Base-by-base conservation (phyloP, 768 basidiomycete genomes). In the Dacryopinax spathularia region DNA sequence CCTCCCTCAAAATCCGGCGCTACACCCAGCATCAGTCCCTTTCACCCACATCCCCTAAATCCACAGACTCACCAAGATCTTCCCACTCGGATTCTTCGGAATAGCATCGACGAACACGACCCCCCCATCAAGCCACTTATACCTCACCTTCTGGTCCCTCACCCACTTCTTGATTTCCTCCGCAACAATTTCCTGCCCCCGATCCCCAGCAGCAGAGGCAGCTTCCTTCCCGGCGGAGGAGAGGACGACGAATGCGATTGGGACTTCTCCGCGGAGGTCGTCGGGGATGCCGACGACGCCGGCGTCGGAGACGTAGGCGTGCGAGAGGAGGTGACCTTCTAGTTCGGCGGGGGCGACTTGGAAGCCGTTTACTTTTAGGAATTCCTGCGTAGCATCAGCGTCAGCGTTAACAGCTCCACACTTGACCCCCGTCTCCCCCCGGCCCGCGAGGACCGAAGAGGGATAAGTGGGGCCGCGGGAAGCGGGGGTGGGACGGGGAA, bases 251-350 rank as follows among this genome's bases (percentile, higher is more conserved):
- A 82, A 88, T 2, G 87, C 88, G 68, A 87, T 69, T 0, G 87
- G 87, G 5, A 86, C 73, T 69, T 89, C 87, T 13, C 87, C 87
- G 65, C 48, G 61, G 64, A 81, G 87, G 6, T 87, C 86, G 68
- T 89, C 83, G 9, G 81, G 82, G 34, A 85, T 69, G 0, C 84
- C 81, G 18, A 88, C 81, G 1, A 88, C 85, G 66, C 86, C 86
- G 1, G 77, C 77, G 41, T 66, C 18, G 7, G 16, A 31, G 48
- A 87, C 80, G 67, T 85, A 84, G 0, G 78, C 72, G 66, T 87
- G 83, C 43, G 76, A 78, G 27, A 86, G 70, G n/a, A 86, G 68
- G 64, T 84, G 84, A 20, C 81, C 86, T 68, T 87, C 86, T 6
- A 67, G 65, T 60, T 67, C 67, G 2, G 87, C 85, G 1, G 86